phyloP scores from a whole-genome alignment of 2,329 filamentous ascomycete genomes.

The Ascochyta lentis region DNA sequence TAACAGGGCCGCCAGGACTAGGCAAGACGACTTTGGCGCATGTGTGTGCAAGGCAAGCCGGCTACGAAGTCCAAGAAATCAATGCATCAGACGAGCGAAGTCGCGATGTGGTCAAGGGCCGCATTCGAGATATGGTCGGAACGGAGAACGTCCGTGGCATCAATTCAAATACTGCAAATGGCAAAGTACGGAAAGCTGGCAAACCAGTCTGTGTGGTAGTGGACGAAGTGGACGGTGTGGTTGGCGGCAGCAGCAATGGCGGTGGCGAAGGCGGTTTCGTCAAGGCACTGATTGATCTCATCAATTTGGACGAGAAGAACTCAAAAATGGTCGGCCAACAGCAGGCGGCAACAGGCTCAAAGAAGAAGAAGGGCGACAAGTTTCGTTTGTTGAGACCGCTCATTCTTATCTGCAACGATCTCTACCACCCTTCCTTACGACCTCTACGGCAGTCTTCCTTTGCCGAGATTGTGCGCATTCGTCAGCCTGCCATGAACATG shows the following conservation, averaged over 20 bases:
- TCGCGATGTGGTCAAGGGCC: slow-evolving; percentile 84
- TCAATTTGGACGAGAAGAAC: slow-evolving; percentile 86
- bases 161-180: slow-evolving; percentile 60
- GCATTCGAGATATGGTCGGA: slow-evolving; percentile 88
- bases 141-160: slow-evolving; percentile 89
- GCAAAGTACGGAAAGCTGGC: slow-evolving; percentile 72
- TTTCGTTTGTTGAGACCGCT: slow-evolving; percentile 88
- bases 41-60: slow-evolving; percentile 92
- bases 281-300: slow-evolving; percentile 90
- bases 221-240: slow-evolving; percentile 95
- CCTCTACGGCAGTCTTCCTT: slow-evolving; percentile 83
- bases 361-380: slow-evolving; percentile 77
- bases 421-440: slow-evolving; percentile 88
- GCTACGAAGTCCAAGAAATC: slow-evolving; percentile 96
- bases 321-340: slow-evolving; percentile 51
- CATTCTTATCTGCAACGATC: slow-evolving; percentile 95
- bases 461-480: slow-evolving; percentile 90
- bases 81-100: slow-evolving; percentile 97
- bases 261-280: slow-evolving; percentile 91
- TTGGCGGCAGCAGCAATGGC: slow-evolving; percentile 72
- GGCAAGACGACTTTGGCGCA: slow-evolving; percentile 97
- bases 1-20: slow-evolving; percentile 90
- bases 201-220: slow-evolving; percentile 92
- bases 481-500: slow-evolving; percentile 85
- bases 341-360: slow-evolving; percentile 41